Evolutionary conservation across 768 basidiomycete genomes (phyloP).

Genomic region (Hericium alpestre): DNA sequence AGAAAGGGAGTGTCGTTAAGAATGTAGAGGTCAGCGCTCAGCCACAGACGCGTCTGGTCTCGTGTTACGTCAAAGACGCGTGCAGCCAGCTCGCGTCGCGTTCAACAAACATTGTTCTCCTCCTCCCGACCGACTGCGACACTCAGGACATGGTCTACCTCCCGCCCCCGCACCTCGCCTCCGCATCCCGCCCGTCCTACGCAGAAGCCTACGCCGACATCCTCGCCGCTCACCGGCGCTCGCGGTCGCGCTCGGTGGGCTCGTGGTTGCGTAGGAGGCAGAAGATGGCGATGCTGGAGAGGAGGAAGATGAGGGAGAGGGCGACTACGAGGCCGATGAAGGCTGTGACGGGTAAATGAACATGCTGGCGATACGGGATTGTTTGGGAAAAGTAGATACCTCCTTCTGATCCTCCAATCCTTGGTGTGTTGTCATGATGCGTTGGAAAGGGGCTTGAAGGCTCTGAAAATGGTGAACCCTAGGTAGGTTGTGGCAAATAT

Average conservation of each 20-base stretch:
- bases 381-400: background rate
- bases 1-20: too few relatives aligned
- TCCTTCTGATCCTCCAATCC: slow-evolving; percentile 9
- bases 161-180: slow-evolving; percentile 59
- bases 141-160: slow-evolving; percentile 47
- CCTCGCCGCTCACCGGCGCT: slow-evolving; percentile 59
- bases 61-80: background rate
- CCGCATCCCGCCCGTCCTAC: slow-evolving; percentile 52
- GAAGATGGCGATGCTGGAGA: slow-evolving; percentile 42
- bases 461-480: too few relatives aligned
- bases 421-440: slow-evolving; percentile 1
- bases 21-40: background rate
- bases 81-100: background rate
- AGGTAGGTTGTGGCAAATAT: too few relatives aligned
- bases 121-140: background rate
- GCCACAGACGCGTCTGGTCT: background rate
- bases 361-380: too few relatives aligned
- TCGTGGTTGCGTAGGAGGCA: slow-evolving; percentile 44
- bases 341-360: background rate
- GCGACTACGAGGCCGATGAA: slow-evolving; percentile 54
- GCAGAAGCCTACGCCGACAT: slow-evolving; percentile 64
- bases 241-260: slow-evolving; percentile 36
- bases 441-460: background rate
- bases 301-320: slow-evolving; percentile 42
- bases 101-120: background rate